These are phyloP conservation scores for Rubia balearica DNA, from an alignment of 305 asterid genomes.

Conservation along the genomic window DNA sequence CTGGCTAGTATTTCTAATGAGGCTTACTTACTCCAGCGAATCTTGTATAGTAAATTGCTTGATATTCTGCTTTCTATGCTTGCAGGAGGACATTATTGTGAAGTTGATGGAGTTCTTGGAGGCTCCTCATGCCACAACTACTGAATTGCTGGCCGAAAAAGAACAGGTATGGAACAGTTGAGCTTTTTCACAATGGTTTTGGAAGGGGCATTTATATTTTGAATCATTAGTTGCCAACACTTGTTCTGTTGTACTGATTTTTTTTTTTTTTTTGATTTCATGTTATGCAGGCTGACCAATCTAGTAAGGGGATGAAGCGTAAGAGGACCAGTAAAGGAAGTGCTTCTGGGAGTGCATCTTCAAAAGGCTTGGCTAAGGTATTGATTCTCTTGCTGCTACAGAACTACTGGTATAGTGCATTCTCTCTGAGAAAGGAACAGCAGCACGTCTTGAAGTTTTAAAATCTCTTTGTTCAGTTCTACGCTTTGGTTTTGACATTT, in stretches of 20 bases:
- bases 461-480: neutral
- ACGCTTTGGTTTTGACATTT: neutral
- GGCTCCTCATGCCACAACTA: constrained; percentile 77
- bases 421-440: neutral
- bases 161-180: constrained; percentile 50
- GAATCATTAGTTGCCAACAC: neutral
- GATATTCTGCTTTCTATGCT: neutral
- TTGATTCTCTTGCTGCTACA: constrained; percentile 4
- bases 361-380: constrained; percentile 72
- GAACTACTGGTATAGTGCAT: neutral
- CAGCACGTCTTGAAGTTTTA: neutral
- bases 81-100: constrained; percentile 76
- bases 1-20: neutral
- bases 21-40: neutral
- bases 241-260: neutral
- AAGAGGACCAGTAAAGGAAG: constrained; percentile 47
- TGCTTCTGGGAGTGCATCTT: constrained; percentile 43
- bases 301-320: constrained; percentile 79
- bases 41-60: neutral
- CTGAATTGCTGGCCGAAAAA: constrained; percentile 65
- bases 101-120: constrained; percentile 81
- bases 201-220: neutral
- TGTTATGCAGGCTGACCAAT: constrained; percentile 24
- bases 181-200: neutral
- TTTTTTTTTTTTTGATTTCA: constrained; percentile 8